Evolutionary conservation across 331 rosid species (phyloP), one percentile per base, ranked within the genome.

Genomic region (Saraca asoca): DNA sequence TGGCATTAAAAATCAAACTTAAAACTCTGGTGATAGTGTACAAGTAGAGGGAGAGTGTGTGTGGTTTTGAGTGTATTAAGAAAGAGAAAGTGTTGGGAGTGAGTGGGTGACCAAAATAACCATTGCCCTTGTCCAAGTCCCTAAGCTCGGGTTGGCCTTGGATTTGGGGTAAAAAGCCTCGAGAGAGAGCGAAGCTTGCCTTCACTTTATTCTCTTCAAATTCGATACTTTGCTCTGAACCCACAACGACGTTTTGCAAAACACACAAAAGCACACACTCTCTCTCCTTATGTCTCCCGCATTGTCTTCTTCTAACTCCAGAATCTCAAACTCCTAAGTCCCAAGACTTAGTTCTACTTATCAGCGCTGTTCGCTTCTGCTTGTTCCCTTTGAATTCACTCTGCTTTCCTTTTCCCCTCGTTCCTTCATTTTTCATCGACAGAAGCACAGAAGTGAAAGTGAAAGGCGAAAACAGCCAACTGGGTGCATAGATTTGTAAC

Each of bases 181-280:
- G 61, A 69, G 53, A 68, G 75, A 71, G 72, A 68, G 75, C 78
- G 69, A 80, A 35, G 70, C 81, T 65, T 79, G 69, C 78, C 71
- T 74, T 57, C 79, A 76, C 95, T 89, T 89, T 87, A 85, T 82
- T 87, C 91, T 67, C 76, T 76, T 83, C 91, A 84, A 85, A 78
- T 85, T 84, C 82, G 63, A 74, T 74, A 74, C 85, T 81, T 88
- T 76, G 70, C 88, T 77, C 89, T 79, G 78, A 80, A 75, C 73
- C 81, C 82, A 61, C 48, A 82, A 88, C 81, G 78, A 79, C 89
- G 88, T 81, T 81, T 74, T 71, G 57, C 69, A 62, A 29, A n/a
- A 54, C 35, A 49, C 12, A 71, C 58, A 57, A 62, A 29, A n/a
- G 50, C 35, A 49, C 12, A 71, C 58, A 57, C 46, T 69, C 46